Evolutionary conservation across 441 rosid species (phyloP), one percentile per base, ranked within the genome.

Genomic region (Monsonia emarginata): DNA sequence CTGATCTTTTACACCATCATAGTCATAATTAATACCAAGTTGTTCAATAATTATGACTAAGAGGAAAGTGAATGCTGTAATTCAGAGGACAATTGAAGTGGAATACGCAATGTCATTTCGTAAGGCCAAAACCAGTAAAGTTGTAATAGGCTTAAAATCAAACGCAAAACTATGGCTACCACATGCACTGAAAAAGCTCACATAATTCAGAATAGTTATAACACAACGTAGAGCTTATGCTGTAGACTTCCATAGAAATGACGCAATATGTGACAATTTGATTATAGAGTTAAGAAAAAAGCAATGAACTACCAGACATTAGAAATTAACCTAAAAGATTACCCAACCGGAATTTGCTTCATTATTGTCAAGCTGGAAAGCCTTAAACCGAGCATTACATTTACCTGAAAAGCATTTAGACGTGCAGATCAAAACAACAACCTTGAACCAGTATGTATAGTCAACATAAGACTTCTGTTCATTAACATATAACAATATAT

Each of bases 361-460:
- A 81, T 79, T 66, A 87, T 75, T 26, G 87, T 84, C 84, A 93
- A 90, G 86, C 93, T 85, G 70, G 92, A 83, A 80, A 93, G 83
- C 81, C 80, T 82, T 71, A 90, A 75, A 81, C 98, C 96, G 34
- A 88, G 77, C 18, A 77, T 70, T 62, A 82, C 80, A 69, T 74
- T 85, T 4, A 61, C 86, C 92, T 85, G 87, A 76, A 65, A 66
- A 11, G 10, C 30, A 54, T 54, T 24, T 25, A 26, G 61, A 10
- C 61, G 25, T 54, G 24, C 14, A 7, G 25, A 2, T 24, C 8
- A 10, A 11, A 25, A 11, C 61, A 56, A 56, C 61, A 54, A 54
- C 27, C 59, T 22, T 22, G 28, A 54, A 24, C 11, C 16, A 21
- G 24, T 54, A 54, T 54, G 28, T 22, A 10, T 22, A 10, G 59